Conservation (phyloP, 108 stramenopile species). For the Aurantiochytrium sp. region DNA sequence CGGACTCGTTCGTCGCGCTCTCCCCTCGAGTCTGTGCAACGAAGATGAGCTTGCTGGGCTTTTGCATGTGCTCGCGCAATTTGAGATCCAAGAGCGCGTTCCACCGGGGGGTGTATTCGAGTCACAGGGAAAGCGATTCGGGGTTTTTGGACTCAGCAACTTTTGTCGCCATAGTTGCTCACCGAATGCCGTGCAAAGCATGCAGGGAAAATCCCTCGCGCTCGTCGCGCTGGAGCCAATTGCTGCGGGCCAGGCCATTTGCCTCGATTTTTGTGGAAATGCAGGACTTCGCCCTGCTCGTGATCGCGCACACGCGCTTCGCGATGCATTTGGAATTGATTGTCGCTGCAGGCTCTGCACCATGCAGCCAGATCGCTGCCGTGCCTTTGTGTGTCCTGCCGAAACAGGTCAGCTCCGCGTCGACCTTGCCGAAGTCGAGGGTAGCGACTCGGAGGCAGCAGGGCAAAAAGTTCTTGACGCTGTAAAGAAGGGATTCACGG, state of each 20-base stretch:
- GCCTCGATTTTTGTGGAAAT: neutral
- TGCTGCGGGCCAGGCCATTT: neutral
- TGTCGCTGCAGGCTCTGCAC: neutral
- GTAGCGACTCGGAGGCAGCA: neutral
- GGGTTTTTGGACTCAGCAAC: neutral
- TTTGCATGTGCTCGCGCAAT: neutral
- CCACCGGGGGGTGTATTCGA: neutral
- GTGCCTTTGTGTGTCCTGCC: neutral
- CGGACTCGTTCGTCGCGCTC: neutral
- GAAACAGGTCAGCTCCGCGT: neutral
- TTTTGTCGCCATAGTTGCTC: neutral
- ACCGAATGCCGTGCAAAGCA: neutral
- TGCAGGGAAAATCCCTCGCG: neutral
- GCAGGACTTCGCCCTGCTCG: neutral
- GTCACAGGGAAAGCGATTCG: too few relatives aligned
- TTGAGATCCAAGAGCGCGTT: neutral
- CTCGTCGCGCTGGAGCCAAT: neutral
- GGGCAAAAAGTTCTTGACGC: neutral
- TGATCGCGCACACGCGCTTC: neutral
- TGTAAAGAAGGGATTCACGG: neutral
- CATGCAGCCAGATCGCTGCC: neutral
- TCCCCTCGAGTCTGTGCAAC: neutral
- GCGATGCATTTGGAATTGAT: neutral
- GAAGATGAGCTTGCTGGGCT: neutral
- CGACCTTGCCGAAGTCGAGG: neutral